Evolutionary conservation across 2,329 filamentous ascomycete genomes (phyloP).

Genomic region (Xylariaceae sp.): DNA sequence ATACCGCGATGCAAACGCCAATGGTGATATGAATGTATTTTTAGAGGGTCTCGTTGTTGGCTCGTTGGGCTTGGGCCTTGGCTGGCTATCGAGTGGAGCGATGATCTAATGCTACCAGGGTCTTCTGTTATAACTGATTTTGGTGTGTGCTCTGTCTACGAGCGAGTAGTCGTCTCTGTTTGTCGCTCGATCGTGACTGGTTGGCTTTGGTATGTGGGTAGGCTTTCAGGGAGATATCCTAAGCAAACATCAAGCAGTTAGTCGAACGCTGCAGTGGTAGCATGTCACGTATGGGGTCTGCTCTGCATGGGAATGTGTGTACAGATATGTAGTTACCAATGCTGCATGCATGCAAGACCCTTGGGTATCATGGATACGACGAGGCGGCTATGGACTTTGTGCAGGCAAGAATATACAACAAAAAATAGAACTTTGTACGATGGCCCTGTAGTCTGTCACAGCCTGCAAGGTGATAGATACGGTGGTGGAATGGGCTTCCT

Average conservation of each 20-base stretch:
- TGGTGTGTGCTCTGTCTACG: conserved; percentile 26
- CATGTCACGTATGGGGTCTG: no score
- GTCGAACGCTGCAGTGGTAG: conserved; percentile 12
- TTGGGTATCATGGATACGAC: conserved; percentile 20
- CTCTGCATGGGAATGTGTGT: conserved; percentile 8
- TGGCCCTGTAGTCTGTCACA: conserved; percentile 14
- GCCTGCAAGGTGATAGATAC: conserved; percentile 14
- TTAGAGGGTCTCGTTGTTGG: conserved; percentile 13
- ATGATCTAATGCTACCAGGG: conserved; percentile 15
- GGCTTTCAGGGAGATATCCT: conserved; percentile 5
- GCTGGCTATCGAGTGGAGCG: conserved; percentile 9
- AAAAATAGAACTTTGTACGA: conserved; percentile 28
- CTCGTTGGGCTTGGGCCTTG: conserved; percentile 8
- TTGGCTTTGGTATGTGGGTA: conserved; percentile 14
- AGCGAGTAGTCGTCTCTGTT: conserved; percentile 15
- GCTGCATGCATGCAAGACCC: conserved; percentile 10
- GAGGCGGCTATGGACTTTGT: conserved; percentile 16
- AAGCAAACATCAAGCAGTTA: conserved; percentile 16
- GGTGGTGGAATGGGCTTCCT: conserved; percentile 19
- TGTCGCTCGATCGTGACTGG: conserved; percentile 14
- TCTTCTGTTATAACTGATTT: conserved; percentile 18
- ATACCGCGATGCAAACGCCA: conserved; percentile 7
- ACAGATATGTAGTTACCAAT: conserved; percentile 12
- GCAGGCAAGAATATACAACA: conserved; percentile 16
- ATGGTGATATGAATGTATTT: conserved; percentile 8